Percentiles rank a stretch among this genome's conserved stretches.
These are phyloP conservation scores for Biscogniauxia sp. DNA, from an alignment of 2,329 filamentous ascomycete species.

Conservation along the genomic window DNA sequence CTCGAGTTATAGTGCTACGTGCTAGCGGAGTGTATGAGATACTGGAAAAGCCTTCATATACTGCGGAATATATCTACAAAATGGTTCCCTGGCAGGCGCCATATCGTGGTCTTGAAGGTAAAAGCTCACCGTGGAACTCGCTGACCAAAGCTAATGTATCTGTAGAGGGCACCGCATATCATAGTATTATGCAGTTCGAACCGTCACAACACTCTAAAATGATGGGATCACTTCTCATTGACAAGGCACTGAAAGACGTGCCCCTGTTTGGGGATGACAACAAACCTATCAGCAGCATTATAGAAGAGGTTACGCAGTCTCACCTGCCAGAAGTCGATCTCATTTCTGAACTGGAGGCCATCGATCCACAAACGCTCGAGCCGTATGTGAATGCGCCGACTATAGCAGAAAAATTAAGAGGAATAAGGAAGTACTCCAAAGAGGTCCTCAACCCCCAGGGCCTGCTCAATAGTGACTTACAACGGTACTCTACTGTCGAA, in stretches of 20 bases:
- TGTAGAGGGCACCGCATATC: conserved; percentile 50
- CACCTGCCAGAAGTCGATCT: conserved; percentile 33
- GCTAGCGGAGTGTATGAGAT: conserved; percentile 62
- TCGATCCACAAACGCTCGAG: conserved; percentile 36
- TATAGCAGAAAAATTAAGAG: conserved; percentile 48
- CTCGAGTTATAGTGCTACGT: conserved; percentile 58
- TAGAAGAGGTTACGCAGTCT: conserved; percentile 40
- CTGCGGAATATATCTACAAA: conserved; percentile 57
- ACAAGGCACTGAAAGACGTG: conserved; percentile 51
- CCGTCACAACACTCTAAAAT: conserved; percentile 50
- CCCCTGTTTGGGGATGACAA: conserved; percentile 57
- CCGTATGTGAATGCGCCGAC: conserved; percentile 41
- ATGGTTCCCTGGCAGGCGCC: conserved; percentile 61
- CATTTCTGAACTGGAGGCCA: conserved; percentile 39
- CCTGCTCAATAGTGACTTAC: conserved; percentile 14
- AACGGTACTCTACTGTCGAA: conserved; percentile 15
- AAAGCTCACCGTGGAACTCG: conserved; percentile 6
- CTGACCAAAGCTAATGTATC: conserved; percentile 24
- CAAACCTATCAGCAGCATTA: conserved; percentile 40
- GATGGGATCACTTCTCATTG: conserved; percentile 53
- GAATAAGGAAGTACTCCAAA: conserved; percentile 40
- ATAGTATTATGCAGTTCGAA: conserved; percentile 58
- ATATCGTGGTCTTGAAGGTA: conserved; percentile 55
- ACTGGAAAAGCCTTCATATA: conserved; percentile 58
- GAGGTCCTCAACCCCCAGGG: conserved; percentile 18